Base-by-base conservation (phyloP, 345 rosid genomes). In the Trapa incisa region DNA sequence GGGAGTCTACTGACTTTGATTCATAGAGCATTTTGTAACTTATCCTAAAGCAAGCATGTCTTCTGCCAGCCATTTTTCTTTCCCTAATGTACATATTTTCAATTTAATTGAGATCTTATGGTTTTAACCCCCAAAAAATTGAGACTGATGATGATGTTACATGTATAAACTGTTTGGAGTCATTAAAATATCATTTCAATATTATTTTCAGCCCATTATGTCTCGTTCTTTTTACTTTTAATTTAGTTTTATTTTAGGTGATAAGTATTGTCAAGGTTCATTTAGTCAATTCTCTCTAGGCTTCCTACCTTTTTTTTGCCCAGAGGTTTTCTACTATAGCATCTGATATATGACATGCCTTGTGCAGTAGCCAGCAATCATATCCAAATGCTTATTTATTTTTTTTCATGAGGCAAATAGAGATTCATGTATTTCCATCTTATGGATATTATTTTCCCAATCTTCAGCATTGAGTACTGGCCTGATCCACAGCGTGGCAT, bases 401-500 rank as follows among this genome's bases (percentile, higher is more conserved):
- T 9, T n/a, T 0, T 54, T n/a, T 54, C 60, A n/a, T 54, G 60
- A 54, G 17, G 2, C 60, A 22, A n/a, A 6, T 17, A 54, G 60
- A 54, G 10, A n/a, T n/a, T 54, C 22, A 22, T 54, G 60, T 54
- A 6, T 16, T 54, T n/a, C 9, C 60, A 5, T 58, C 63, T 58
- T 33, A 58, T 58, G 38, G 38, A 65, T 73, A 57, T 15, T 37
- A 47, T 32, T 57, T 58, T 11, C 12, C 60, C 38, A 35, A 36
- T 70, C 33, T 75, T 71, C 82, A 94, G 99, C 75, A 94, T 94
- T 22, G 99, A 94, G 87, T 94, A 94, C 79, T 94, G 99, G 99
- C 99, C 99, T 36, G 97, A 94, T 71, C 99, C 97, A 2, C 97
- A 89, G 77, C 86, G 99, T 36, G 99, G 99, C 47, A 91, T 94